Conservation (phyloP, 257 asterid genomes). For the Fraxinus cuspidata region DNA sequence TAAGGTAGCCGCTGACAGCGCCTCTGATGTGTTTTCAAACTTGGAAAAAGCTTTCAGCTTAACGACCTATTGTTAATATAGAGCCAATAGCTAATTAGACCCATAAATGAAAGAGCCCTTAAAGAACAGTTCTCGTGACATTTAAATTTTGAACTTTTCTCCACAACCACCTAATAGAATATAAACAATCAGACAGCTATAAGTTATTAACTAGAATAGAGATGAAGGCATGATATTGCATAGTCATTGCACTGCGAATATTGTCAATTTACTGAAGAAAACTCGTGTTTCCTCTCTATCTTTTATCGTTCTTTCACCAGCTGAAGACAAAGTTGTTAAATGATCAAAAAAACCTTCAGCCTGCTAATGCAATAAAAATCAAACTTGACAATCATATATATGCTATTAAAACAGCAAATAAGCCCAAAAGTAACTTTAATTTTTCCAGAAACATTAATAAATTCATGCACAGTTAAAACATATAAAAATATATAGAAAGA, state of each 20-base stretch:
- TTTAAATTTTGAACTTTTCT: not conserved
- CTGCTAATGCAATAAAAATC: not conserved
- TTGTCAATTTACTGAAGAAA: not conserved
- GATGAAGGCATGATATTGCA: not conserved
- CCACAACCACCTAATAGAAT: no score
- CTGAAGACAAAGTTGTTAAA: not conserved
- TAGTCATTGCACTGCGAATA: no score
- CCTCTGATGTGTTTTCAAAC: slow-evolving; percentile 62
- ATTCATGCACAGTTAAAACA: not conserved
- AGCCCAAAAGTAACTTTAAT: not conserved
- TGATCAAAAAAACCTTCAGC: not conserved
- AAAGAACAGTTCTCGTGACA: not conserved
- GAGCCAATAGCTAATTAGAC: not conserved
- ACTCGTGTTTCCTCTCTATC: not conserved
- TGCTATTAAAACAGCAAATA: not conserved
- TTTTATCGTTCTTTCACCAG: no score
- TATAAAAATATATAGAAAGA: not conserved
- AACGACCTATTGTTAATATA: slow-evolving; percentile 39
- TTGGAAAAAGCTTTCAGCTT: slow-evolving; percentile 58
- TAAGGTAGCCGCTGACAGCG: slow-evolving; percentile 52
- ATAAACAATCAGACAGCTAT: not conserved
- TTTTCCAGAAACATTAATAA: not conserved
- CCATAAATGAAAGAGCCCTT: not conserved
- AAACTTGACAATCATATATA: not conserved
- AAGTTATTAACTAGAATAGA: not conserved